phyloP scores from a whole-genome alignment of 1,284 basidiomycete genomes.

The Sutorius eximius region DNA sequence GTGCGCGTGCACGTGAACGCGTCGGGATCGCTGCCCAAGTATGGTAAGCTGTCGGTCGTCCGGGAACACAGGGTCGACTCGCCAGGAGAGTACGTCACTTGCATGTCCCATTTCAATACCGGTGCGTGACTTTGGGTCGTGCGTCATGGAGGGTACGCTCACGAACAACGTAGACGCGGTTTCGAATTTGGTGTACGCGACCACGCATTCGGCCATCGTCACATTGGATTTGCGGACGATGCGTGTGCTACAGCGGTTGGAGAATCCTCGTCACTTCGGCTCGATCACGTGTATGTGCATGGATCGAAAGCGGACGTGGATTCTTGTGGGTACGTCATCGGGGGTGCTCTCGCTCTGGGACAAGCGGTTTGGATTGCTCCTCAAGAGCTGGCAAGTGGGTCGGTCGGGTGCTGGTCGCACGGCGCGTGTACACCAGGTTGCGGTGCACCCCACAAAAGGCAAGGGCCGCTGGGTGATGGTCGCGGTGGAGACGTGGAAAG shows the following conservation, averaged over 20 bases:
- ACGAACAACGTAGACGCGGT: slow-evolving; percentile 48
- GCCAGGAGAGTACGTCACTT: slow-evolving; percentile 74
- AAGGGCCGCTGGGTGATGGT: slow-evolving; percentile 89
- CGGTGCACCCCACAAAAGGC: slow-evolving; percentile 83
- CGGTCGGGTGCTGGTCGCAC: slow-evolving; percentile 50
- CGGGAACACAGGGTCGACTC: slow-evolving; percentile 71
- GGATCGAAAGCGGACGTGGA: slow-evolving; percentile 83
- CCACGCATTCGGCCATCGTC: slow-evolving; percentile 75
- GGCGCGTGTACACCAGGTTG: slow-evolving; percentile 67
- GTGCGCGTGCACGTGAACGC: slow-evolving; percentile 75
- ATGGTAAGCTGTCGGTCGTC: slow-evolving; percentile 73
- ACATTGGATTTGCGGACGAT: slow-evolving; percentile 88
- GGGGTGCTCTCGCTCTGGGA: slow-evolving; percentile 92
- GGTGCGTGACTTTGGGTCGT: slow-evolving; percentile 43
- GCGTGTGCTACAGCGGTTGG: slow-evolving; percentile 72
- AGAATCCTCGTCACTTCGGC: slow-evolving; percentile 85
- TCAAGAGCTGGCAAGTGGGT: slow-evolving; percentile 87
- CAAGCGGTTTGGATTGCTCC: slow-evolving; percentile 85
- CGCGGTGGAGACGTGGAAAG: slow-evolving; percentile 60
- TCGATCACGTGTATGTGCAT: slow-evolving; percentile 84
- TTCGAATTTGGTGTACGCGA: slow-evolving; percentile 82
- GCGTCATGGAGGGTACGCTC: background rate
- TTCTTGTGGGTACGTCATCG: slow-evolving; percentile 82
- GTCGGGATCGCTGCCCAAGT: slow-evolving; percentile 68
- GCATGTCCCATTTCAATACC: slow-evolving; percentile 74